These are phyloP conservation scores for Neocucurbitaria cava DNA, from an alignment of 2,329 filamentous ascomycete genomes.

Conservation along the genomic window DNA sequence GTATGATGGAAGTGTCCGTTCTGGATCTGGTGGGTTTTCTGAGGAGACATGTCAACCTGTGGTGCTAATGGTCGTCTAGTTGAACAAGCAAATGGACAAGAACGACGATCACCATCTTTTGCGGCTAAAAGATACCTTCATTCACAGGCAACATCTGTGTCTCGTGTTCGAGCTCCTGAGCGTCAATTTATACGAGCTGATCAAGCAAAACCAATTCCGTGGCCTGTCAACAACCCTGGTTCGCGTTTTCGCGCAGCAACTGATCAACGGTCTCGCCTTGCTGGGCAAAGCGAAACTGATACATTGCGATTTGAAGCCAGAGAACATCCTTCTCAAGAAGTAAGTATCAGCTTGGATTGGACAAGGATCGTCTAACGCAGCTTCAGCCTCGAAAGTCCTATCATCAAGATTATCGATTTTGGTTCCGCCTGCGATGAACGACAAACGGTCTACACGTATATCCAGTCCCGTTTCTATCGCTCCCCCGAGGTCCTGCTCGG, in stretches of 20 bases:
- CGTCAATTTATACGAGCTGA: slow-evolving; percentile 97
- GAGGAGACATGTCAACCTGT: background rate
- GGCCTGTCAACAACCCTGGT: slow-evolving; percentile 96
- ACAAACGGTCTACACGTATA: slow-evolving; percentile 98
- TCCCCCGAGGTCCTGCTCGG: slow-evolving; percentile 96
- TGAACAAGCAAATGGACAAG: slow-evolving; percentile 98
- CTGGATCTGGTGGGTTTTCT: slow-evolving; percentile 76
- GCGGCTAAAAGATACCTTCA: slow-evolving; percentile 96
- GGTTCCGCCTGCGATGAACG: slow-evolving; percentile 97
- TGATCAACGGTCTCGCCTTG: slow-evolving; percentile 89
- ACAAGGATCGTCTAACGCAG: slow-evolving; percentile 15
- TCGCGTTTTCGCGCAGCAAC: slow-evolving; percentile 94
- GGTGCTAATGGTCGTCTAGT: slow-evolving; percentile 55
- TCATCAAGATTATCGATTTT: slow-evolving; percentile 99
- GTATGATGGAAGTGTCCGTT: slow-evolving; percentile 99
- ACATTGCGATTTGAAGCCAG: slow-evolving; percentile 96
- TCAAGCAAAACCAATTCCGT: slow-evolving; percentile 99
- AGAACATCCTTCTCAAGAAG: slow-evolving; percentile 98
- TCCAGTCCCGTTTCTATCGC: slow-evolving; percentile 96
- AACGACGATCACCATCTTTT: slow-evolving; percentile 98
- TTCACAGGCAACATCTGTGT: slow-evolving; percentile 95
- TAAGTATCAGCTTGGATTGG: slow-evolving; percentile 44
- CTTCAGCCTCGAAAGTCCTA: slow-evolving; percentile 84
- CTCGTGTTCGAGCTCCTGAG: slow-evolving; percentile 95
- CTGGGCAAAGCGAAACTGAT: slow-evolving; percentile 96